phyloP scores from a whole-genome alignment of 176 grass and related monocot species.

The Melocanna baccifera region DNA sequence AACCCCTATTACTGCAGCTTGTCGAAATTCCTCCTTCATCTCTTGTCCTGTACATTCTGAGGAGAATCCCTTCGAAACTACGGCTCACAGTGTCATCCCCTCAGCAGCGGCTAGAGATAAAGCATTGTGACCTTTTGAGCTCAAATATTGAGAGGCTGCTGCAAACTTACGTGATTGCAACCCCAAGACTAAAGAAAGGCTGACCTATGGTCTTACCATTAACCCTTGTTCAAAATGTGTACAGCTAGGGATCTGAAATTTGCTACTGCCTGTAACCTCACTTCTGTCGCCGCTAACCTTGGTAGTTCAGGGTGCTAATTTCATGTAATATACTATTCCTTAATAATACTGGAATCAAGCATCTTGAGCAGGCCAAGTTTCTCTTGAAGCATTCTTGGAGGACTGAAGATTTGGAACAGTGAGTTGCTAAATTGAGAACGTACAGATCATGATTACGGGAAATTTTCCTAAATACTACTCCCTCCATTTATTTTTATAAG shows the following conservation, averaged over 20 bases:
- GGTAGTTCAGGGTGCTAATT: conserved; percentile 11
- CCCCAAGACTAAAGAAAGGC: not conserved
- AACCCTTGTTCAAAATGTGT: conserved; percentile 5
- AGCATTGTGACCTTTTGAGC: not conserved
- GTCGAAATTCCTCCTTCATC: conserved; percentile 73
- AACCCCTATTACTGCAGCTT: conserved; percentile 36
- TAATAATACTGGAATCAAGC: not conserved
- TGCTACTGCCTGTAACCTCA: not conserved
- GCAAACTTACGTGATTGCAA: not conserved
- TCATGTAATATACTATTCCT: not conserved
- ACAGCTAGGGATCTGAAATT: conserved; percentile 5
- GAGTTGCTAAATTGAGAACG: no score
- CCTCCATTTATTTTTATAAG: no score
- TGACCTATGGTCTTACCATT: not conserved
- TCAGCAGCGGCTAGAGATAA: conserved; percentile 39
- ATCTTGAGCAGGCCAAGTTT: not conserved
- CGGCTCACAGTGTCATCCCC: conserved; percentile 35
- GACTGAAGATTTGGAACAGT: not conserved
- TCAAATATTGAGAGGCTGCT: not conserved
- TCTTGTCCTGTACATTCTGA: conserved; percentile 75
- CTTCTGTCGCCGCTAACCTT: conserved; percentile 1
- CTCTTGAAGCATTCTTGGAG: not conserved
- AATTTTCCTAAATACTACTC: no score
- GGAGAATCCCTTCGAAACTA: conserved; percentile 68
- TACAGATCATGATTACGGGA: no score